A percentile compares a stretch with the other conserved stretches of the same genome.
phyloP scores from a whole-genome alignment of 225 moss, liverwort and hornwort genomes.

The Bryoerythrophyllum caledonicum region DNA sequence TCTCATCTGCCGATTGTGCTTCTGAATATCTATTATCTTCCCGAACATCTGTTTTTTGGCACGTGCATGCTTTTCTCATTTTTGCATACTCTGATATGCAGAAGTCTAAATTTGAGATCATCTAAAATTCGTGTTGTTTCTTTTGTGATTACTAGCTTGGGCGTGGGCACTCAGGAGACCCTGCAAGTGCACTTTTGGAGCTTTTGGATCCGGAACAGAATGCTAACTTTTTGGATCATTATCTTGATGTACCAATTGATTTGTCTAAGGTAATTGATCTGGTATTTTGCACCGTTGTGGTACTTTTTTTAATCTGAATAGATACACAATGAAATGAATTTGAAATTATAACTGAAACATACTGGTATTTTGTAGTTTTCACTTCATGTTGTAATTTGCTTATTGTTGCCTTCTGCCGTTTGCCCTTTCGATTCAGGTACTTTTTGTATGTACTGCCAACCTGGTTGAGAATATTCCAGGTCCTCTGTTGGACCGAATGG shows the following conservation, averaged over 20 bases:
- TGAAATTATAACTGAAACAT: not conserved
- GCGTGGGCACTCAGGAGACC: slow-evolving; percentile 95
- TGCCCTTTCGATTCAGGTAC: slow-evolving; percentile 29
- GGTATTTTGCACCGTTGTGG: slow-evolving; percentile 45
- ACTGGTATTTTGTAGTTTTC: slow-evolving; percentile 17
- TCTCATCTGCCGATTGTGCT: not conserved
- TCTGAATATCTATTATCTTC: not conserved
- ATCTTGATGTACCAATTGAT: slow-evolving; percentile 96
- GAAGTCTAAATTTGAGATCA: not conserved
- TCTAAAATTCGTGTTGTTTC: not conserved
- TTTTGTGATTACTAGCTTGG: slow-evolving; percentile 59
- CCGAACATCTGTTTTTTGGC: slow-evolving; percentile 10
- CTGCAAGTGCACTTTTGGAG: slow-evolving; percentile 96
- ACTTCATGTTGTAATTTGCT: slow-evolving; percentile 43
- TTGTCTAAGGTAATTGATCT: slow-evolving; percentile 83
- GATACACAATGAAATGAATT: slow-evolving; percentile 13
- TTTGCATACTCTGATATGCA: slow-evolving; percentile 1
- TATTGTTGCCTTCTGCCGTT: slow-evolving; percentile 31
- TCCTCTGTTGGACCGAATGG: slow-evolving; percentile 95
- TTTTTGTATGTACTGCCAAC: slow-evolving; percentile 96
- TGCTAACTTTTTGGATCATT: slow-evolving; percentile 92
- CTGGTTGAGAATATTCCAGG: slow-evolving; percentile 91
- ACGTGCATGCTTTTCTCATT: not conserved
- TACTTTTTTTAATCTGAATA: slow-evolving; percentile 22
- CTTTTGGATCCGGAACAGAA: slow-evolving; percentile 98